Conservation (phyloP, 495 filamentous ascomycete species). For the Neurospora sp. region DNA sequence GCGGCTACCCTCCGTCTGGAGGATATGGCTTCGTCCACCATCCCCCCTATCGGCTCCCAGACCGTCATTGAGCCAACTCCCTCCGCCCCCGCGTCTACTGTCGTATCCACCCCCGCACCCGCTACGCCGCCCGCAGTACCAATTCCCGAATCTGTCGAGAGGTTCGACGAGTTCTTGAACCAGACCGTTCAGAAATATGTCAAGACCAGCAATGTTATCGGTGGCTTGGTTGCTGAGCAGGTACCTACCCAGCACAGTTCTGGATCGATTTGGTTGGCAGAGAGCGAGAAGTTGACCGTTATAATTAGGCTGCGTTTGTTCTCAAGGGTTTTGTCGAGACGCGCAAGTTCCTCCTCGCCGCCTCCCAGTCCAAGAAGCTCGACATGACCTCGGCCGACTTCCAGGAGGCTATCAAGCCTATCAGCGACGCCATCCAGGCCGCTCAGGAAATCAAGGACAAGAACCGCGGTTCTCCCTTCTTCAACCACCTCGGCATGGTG, state of each 20-base stretch:
- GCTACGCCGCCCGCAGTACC: slow-evolving; percentile 40
- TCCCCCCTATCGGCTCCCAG: slow-evolving; percentile 22
- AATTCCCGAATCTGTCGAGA: slow-evolving; percentile 68
- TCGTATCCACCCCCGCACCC: slow-evolving; percentile 21
- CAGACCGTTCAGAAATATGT: slow-evolving; percentile 68
- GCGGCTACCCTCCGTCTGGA: slow-evolving; percentile 93
- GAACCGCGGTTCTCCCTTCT: slow-evolving; percentile 58
- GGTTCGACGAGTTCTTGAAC: slow-evolving; percentile 73
- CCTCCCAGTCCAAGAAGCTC: slow-evolving; percentile 88
- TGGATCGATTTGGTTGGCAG: background rate
- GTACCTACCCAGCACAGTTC: slow-evolving; percentile 27
- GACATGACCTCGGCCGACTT: slow-evolving; percentile 52
- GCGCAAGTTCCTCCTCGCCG: slow-evolving; percentile 76
- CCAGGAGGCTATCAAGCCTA: slow-evolving; percentile 57
- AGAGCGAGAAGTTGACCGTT: background rate
- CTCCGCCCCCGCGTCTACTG: slow-evolving; percentile 8
- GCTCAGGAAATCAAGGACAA: slow-evolving; percentile 70
- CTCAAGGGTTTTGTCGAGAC: slow-evolving; percentile 60
- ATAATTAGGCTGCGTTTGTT: slow-evolving; percentile 26
- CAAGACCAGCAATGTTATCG: slow-evolving; percentile 64
- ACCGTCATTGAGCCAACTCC: slow-evolving; percentile 18
- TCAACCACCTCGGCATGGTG: slow-evolving; percentile 75
- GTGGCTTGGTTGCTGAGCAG: slow-evolving; percentile 71
- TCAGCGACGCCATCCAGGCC: slow-evolving; percentile 65
- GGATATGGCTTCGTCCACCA: slow-evolving; percentile 76